These are phyloP conservation scores for Dendryphion nanum DNA, from an alignment of 2,329 filamentous ascomycete genomes.

Conservation along the genomic window DNA sequence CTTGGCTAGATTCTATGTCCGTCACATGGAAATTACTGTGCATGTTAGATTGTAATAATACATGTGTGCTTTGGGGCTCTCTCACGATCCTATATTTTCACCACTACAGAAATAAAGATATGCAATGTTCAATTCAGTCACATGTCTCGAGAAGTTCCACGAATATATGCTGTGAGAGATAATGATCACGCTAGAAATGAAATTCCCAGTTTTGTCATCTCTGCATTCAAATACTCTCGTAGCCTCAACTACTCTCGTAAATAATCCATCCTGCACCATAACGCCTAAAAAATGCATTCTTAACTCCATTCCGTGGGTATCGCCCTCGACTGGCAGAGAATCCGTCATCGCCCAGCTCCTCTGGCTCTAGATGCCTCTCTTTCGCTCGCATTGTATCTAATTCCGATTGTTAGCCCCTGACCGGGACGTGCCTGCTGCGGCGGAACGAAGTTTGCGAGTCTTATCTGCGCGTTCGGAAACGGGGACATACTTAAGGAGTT, in stretches of 20 bases:
- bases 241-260: background rate
- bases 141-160: no score
- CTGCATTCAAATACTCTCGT: background rate
- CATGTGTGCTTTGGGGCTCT: no score
- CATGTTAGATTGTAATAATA: no score
- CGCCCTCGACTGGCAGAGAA: background rate
- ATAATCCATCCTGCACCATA: background rate
- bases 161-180: no score
- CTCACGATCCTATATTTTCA: no score
- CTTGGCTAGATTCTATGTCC: no score
- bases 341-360: conserved; percentile 1
- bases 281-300: background rate
- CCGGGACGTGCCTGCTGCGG: background rate
- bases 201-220: background rate
- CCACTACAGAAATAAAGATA: no score
- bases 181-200: background rate
- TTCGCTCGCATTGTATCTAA: conserved; percentile 37
- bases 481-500: conserved; percentile 65
- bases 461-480: conserved; percentile 8
- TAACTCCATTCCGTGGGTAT: background rate
- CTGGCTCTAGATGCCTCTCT: conserved; percentile 32
- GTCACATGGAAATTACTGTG: no score
- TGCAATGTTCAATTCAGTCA: no score
- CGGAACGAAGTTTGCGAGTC: background rate
- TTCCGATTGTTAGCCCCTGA: conserved; percentile 3